phyloP scores from a whole-genome alignment of 805 yeast genomes.

The Candida nanaspora region DNA sequence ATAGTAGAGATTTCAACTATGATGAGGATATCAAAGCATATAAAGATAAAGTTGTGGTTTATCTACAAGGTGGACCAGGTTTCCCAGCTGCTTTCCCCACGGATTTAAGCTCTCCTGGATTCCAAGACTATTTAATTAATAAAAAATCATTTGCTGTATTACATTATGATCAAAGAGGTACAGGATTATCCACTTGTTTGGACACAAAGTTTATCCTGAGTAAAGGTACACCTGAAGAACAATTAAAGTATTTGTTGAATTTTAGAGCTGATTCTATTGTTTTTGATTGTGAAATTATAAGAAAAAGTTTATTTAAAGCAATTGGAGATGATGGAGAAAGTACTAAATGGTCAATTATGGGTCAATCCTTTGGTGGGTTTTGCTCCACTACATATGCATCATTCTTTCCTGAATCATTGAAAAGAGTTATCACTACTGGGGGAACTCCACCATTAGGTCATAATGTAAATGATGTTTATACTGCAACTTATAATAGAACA shows the following conservation, averaged over 20 bases:
- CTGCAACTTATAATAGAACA: slow-evolving; percentile 39
- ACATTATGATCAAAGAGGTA: slow-evolving; percentile 54
- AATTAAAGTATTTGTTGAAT: slow-evolving; percentile 32
- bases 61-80: slow-evolving; percentile 52
- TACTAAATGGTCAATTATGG: slow-evolving; percentile 47
- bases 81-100: slow-evolving; percentile 29
- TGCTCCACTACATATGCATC: slow-evolving; percentile 43
- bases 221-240: slow-evolving; percentile 17
- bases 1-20: slow-evolving; percentile 2
- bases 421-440: slow-evolving; percentile 43
- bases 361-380: slow-evolving; percentile 54
- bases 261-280: slow-evolving; percentile 51
- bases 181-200: slow-evolving; percentile 45
- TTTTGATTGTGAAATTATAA: slow-evolving; percentile 40
- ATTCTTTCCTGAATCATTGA: slow-evolving; percentile 31
- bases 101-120: slow-evolving; percentile 8
- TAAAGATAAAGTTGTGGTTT: slow-evolving; percentile 24
- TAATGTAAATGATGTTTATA: slow-evolving; percentile 38
- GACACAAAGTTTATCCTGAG: slow-evolving; percentile 23
- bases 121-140: slow-evolving; percentile 8
- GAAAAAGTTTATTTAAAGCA: slow-evolving; percentile 28
- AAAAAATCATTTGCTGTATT: slow-evolving; percentile 20
- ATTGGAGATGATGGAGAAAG: too few relatives aligned
- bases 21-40: slow-evolving; percentile 18
- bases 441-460: slow-evolving; percentile 49